Conservation (phyloP, 2,329 filamentous ascomycete genomes). For the Xylaria sp. region DNA sequence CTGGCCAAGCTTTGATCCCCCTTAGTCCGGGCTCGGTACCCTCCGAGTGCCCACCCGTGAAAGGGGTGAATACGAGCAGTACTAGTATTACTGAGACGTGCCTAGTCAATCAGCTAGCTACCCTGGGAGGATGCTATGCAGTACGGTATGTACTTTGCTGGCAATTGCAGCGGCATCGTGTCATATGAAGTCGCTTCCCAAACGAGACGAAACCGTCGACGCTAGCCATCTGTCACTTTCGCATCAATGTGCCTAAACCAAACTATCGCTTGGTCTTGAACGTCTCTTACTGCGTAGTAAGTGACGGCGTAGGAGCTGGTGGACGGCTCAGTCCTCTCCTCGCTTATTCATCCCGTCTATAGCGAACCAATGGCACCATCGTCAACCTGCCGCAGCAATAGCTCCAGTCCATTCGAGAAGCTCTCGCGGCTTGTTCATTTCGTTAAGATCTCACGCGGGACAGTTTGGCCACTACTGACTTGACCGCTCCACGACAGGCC, state of each 20-base stretch:
- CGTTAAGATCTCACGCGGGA: slow-evolving; percentile 11
- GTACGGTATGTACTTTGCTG: too few species aligned
- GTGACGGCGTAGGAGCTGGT: neutral
- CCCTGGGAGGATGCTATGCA: slow-evolving; percentile 29
- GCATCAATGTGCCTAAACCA: neutral
- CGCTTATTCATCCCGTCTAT: too few species aligned
- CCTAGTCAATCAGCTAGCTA: too few species aligned
- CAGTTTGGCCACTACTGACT: neutral
- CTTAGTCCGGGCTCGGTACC: slow-evolving; percentile 1
- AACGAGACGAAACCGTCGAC: too few species aligned
- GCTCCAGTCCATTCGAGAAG: slow-evolving; percentile 14
- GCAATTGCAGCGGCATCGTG: neutral
- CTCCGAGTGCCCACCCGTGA: slow-evolving; percentile 15
- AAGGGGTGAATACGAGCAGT: slow-evolving; percentile 23
- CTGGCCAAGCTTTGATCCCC: neutral
- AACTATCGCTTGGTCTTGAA: neutral
- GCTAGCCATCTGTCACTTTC: neutral
- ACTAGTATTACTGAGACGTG: slow-evolving; percentile 33
- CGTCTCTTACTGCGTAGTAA: neutral
- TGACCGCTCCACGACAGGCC: neutral
- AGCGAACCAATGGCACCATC: slow-evolving; percentile 2
- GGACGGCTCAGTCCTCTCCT: slow-evolving; percentile 10
- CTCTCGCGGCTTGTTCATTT: slow-evolving; percentile 19
- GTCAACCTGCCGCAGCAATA: slow-evolving; percentile 4
- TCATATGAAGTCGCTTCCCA: slow-evolving; percentile 16